These are phyloP conservation scores for Rubia yunnanensis DNA, from an alignment of 257 asterid species.

Conservation along the genomic window DNA sequence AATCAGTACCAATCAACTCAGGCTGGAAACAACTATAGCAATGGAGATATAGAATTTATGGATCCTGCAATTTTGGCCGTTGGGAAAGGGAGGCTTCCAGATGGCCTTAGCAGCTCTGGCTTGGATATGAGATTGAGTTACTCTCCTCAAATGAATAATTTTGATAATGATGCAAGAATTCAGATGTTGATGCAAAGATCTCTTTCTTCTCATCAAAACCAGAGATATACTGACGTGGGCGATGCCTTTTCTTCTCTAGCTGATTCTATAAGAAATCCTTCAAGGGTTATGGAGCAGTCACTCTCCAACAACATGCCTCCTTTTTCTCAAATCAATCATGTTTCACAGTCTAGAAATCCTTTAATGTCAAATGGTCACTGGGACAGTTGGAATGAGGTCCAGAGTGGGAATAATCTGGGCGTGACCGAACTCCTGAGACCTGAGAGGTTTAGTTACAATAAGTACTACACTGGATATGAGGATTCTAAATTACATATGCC, in stretches of 20 bases:
- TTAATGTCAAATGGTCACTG: slow-evolving; percentile 68
- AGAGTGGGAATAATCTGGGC: slow-evolving; percentile 49
- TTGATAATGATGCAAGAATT: slow-evolving; percentile 56
- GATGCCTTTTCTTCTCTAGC: slow-evolving; percentile 36
- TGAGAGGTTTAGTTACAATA: slow-evolving; percentile 55
- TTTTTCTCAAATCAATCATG: slow-evolving; percentile 43
- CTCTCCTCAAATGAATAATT: slow-evolving; percentile 49
- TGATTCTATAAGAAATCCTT: slow-evolving; percentile 58
- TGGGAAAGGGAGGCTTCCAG: slow-evolving; percentile 73
- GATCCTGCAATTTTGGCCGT: slow-evolving; percentile 99
- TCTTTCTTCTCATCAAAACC: slow-evolving; percentile 57
- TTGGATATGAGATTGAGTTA: slow-evolving; percentile 47
- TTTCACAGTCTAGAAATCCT: slow-evolving; percentile 55
- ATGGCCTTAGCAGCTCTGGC: slow-evolving; percentile 44
- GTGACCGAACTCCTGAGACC: slow-evolving; percentile 62
- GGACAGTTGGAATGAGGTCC: slow-evolving; percentile 75
- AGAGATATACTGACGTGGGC: slow-evolving; percentile 42
- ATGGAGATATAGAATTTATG: slow-evolving; percentile 73
- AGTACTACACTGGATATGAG: slow-evolving; percentile 57
- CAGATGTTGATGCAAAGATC: slow-evolving; percentile 64
- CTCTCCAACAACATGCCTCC: slow-evolving; percentile 46
- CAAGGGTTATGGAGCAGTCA: slow-evolving; percentile 62
- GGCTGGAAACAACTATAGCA: slow-evolving; percentile 32
- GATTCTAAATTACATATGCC: slow-evolving; percentile 65
- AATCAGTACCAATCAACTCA: slow-evolving; percentile 56